Evolutionary conservation across 331 rosid genomes (phyloP), one percentile per base, ranked within the genome.

Genomic region (Cydonia oblonga): DNA sequence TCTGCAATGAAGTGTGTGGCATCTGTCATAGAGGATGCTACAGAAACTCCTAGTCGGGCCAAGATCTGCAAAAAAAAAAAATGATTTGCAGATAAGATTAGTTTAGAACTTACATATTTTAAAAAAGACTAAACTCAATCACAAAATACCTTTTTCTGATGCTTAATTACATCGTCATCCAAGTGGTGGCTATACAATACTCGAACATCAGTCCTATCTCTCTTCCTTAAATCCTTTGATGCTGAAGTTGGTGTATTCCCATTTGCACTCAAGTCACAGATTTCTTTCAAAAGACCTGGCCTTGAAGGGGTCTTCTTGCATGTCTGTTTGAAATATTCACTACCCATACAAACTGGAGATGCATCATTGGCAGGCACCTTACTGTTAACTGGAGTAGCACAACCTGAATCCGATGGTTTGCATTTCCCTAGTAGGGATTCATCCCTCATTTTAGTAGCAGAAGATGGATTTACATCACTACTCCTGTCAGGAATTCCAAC

Each of bases 1-100:
- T 91, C 93, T 6, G 99, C 92, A 62, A 95, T 73, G 84, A 95
- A 95, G 71, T 95, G 99, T 22, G 99, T 91, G n/a, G 99, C 97
- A 76, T 95, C 96, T 23, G 75, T 67, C 69, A 91, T 86, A 61
- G 92, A 95, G 59, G 87, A 83, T 28, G 77, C 97, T 18, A 84
- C 75, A 29, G 89, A 86, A 73, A 87, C 73, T 75, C 96, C 96
- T 35, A 95, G 96, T 40, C 90, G 86, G 26, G 78, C 80, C 83
- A 89, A 80, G 70, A 89, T 81, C 97, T 95, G 84, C 61, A 33
- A 70, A 33, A 81, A 78, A 38, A 3, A 38, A 81, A 78, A 38
- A 3, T 10, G 16, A 60, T 70, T 54, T 79, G 66, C 66, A 77
- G 61, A 80, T 49, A 66, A 76, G 59, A 83, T 72, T 44, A 59